Percentiles rank a stretch among this genome's conserved stretches.
Conservation (phyloP, 441 rosid species). For the Hura crepitans region DNA sequence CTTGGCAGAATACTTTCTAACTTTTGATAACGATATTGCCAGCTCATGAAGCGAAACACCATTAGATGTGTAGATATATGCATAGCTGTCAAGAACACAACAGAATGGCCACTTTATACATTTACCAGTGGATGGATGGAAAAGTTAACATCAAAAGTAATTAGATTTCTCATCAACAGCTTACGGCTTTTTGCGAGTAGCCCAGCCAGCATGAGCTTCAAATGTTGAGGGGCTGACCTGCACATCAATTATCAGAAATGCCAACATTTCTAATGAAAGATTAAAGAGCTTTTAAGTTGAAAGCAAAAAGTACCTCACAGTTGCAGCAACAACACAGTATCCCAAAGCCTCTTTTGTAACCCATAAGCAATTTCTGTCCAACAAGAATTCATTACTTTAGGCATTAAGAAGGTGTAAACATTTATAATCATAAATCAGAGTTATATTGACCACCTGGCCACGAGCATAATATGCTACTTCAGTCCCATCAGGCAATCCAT, state of each 20-base stretch:
- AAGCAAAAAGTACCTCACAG: slow-evolving; percentile 58
- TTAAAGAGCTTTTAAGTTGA: slow-evolving; percentile 14
- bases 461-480: slow-evolving; percentile 76
- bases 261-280: slow-evolving; percentile 13
- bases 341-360: slow-evolving; percentile 79
- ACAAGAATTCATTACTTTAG: slow-evolving; percentile 25
- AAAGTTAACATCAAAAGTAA: slow-evolving; percentile 2
- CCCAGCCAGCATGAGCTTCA: slow-evolving; percentile 99
- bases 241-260: slow-evolving; percentile 26
- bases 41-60: slow-evolving; percentile 95
- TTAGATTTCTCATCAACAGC: slow-evolving; percentile 24
- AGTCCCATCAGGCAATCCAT: slow-evolving; percentile 78
- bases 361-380: slow-evolving; percentile 84
- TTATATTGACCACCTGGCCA: slow-evolving; percentile 52
- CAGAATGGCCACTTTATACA: slow-evolving; percentile 11
- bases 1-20: slow-evolving; percentile 63
- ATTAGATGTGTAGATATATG: slow-evolving; percentile 83
- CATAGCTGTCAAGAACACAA: slow-evolving; percentile 54
- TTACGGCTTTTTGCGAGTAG: slow-evolving; percentile 92
- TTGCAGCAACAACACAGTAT: slow-evolving; percentile 92
- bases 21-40: slow-evolving; percentile 82
- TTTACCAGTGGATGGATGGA: not conserved
- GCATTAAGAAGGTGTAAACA: slow-evolving; percentile 17
- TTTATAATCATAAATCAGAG: slow-evolving; percentile 18
- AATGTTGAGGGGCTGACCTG: slow-evolving; percentile 98